Evolutionary conservation across 257 asterid species (phyloP).

Genomic region (Rubia yunnanensis): DNA sequence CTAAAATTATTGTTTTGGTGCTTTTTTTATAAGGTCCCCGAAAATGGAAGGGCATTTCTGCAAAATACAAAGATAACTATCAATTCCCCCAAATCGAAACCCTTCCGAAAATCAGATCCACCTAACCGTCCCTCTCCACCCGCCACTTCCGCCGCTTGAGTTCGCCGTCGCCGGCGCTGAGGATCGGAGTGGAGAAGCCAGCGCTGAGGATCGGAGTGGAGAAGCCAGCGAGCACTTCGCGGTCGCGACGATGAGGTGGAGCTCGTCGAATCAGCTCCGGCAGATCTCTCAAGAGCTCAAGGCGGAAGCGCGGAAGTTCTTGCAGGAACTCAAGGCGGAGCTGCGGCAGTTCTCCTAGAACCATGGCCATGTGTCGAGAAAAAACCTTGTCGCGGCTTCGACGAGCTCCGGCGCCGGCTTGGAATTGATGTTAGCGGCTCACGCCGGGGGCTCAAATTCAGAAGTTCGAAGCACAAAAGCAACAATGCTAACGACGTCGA

Average conservation of each 20-base stretch:
- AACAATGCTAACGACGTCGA: constrained; percentile 41
- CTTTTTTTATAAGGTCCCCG: too few species aligned
- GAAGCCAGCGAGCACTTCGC: constrained; percentile 39
- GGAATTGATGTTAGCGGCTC: constrained; percentile 78
- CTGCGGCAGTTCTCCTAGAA: constrained; percentile 63
- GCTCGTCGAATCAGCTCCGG: constrained; percentile 51
- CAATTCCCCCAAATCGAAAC: too few species aligned
- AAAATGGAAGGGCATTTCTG: too few species aligned
- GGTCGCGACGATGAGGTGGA: constrained; percentile 71
- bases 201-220: constrained; percentile 8
- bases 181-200: too few species aligned
- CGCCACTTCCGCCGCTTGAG: too few species aligned
- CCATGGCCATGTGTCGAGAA: constrained; percentile 53
- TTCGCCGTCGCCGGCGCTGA: too few species aligned
- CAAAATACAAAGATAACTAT: too few species aligned
- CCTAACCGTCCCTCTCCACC: too few species aligned
- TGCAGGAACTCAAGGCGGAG: constrained; percentile 64
- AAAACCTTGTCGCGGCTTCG: constrained; percentile 3
- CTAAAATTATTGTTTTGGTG: too few species aligned
- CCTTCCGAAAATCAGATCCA: too few species aligned
- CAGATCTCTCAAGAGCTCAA: constrained; percentile 85
- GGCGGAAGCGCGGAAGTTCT: constrained; percentile 77
- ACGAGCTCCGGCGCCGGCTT: not conserved
- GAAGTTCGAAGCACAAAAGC: constrained; percentile 46
- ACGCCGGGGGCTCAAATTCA: constrained; percentile 76